Base-by-base conservation (phyloP, 768 basidiomycete species). In the Rubroboletus satanas region DNA sequence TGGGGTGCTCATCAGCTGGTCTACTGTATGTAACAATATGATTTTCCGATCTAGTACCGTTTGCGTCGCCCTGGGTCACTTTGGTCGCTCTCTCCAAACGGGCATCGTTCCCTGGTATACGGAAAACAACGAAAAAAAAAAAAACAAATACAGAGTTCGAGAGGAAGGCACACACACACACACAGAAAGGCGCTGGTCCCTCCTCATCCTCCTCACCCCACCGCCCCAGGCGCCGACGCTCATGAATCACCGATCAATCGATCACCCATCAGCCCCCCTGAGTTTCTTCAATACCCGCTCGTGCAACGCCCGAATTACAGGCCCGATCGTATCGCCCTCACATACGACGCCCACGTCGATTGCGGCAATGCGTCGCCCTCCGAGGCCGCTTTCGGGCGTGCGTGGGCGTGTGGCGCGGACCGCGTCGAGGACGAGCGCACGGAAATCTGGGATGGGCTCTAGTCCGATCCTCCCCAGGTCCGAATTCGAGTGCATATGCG, bases 261-360 rank as follows among this genome's bases (percentile, higher is more conserved):
- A 12, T 62, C 36, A 69, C 28, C 56, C 55, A 38, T 59, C 67
- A 15, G 35, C 39, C 3, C 55, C 61, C 37, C 48, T 59, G 2
- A 70, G 60, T 31, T 61, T 70, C 55, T 53, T 68, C 56, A 72
- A 47, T 53, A 85, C 75, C 56, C 75, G 77, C 39, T 73, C 59
- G 60, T 86, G 81, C 55, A 89, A 70, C 31, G 75, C 74, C 57
- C 76, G 74, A 17, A 75, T 74, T 17, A 87, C 68, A 21, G 74
- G 70, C 28, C 75, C 70, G 6, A 87, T 78, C 32, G 75, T 68
- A 26, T 57, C 59, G 7, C 77, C 73, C 36, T 81, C 78, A 60
- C 88, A 90, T 5, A 89, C 73, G 1, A 87, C 72, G 1, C 87
- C 88, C 5, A 84, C 73, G 51, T 83, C 82, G 47, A 90, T 71